Conservation (phyloP, 2,329 filamentous ascomycete species). For the Camptophora hylomeconis region DNA sequence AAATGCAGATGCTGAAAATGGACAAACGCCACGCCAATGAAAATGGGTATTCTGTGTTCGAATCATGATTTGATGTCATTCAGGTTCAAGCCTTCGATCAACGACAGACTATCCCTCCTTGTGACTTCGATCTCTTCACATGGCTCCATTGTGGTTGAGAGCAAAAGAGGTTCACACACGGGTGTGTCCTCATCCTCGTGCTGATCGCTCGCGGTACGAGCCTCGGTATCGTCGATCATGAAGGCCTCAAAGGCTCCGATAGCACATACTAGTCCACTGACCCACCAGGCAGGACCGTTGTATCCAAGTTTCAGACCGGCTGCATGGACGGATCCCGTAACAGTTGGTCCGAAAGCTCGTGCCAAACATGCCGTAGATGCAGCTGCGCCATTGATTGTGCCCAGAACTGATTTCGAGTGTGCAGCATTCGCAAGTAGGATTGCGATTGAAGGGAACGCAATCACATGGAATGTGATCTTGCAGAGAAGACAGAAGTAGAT, state of each 20-base stretch:
- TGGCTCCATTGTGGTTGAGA: constrained; percentile 17
- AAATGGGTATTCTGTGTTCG: no score
- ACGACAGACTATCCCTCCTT: no score
- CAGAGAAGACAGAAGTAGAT: constrained; percentile 69
- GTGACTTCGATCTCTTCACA: no score
- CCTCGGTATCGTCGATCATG: constrained; percentile 55
- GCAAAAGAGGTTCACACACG: constrained; percentile 19
- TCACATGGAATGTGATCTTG: constrained; percentile 86
- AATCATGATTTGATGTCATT: no score
- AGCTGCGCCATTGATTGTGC: constrained; percentile 83
- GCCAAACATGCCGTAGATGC: constrained; percentile 83
- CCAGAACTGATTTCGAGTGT: constrained; percentile 69
- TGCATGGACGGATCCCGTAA: constrained; percentile 76
- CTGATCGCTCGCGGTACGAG: constrained; percentile 28
- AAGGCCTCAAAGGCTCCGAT: constrained; percentile 63
- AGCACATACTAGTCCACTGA: constrained; percentile 62
- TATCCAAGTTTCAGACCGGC: constrained; percentile 67
- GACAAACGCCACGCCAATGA: no score
- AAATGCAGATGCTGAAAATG: no score
- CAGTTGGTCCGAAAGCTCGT: constrained; percentile 74
- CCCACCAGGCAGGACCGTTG: constrained; percentile 90
- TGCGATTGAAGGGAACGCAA: constrained; percentile 80
- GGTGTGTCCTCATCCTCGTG: constrained; percentile 28
- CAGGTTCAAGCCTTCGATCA: no score
- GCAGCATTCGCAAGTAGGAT: constrained; percentile 84